phyloP scores from a whole-genome alignment of 208 protist genomes.

The Trichomonas gallinae region DNA sequence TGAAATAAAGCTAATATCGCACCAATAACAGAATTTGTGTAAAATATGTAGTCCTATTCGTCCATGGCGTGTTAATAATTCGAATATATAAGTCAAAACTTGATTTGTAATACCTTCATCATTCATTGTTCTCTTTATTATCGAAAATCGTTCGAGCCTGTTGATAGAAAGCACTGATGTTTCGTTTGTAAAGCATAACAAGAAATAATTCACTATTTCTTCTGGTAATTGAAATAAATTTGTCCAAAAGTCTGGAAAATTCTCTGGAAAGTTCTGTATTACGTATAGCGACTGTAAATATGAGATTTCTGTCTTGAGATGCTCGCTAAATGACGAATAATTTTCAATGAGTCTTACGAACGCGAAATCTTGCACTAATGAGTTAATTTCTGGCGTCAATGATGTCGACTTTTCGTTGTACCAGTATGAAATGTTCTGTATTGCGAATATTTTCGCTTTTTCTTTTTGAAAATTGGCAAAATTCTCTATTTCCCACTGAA shows the following conservation, averaged over 20 bases:
- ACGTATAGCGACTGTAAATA: not conserved
- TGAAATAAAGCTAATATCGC: not conserved
- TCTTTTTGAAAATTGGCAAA: not conserved
- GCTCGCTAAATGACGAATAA: not conserved
- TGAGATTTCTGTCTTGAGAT: not conserved
- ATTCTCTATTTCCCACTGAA: not conserved
- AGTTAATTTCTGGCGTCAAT: not conserved
- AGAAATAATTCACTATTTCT: not conserved
- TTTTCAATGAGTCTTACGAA: not conserved
- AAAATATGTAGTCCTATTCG: not conserved
- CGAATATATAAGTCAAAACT: not conserved
- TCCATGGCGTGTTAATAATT: not conserved
- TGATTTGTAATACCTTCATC: not conserved
- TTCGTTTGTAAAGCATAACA: not conserved
- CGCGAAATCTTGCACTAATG: not conserved
- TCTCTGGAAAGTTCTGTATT: not conserved
- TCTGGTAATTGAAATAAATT: not conserved
- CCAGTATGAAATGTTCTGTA: not conserved
- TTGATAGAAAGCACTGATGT: not conserved
- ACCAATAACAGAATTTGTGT: not conserved
- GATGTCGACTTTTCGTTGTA: not conserved
- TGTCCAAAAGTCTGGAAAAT: not conserved
- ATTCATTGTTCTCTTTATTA: not conserved
- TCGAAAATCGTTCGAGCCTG: not conserved
- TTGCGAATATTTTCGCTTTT: not conserved